Evolutionary conservation across 2,329 filamentous ascomycete species (phyloP).

Genomic region (Aspergillus hiratsukae): DNA sequence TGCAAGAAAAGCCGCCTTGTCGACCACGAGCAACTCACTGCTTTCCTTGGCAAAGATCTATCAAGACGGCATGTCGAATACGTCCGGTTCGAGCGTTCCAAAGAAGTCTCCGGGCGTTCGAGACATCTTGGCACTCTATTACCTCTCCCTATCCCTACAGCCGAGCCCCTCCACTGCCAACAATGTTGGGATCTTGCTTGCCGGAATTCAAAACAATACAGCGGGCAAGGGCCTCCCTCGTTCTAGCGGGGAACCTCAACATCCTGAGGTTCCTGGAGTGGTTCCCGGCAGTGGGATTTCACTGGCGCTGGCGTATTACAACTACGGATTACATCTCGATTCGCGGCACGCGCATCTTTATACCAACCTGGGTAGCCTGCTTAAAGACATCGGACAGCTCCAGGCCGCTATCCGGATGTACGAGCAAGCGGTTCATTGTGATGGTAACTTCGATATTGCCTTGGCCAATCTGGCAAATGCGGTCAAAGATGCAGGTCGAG

Average conservation of each 20-base stretch:
- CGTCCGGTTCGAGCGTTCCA: slow-evolving; percentile 52
- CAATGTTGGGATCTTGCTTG: slow-evolving; percentile 95
- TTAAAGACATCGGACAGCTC: slow-evolving; percentile 94
- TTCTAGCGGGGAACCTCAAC: slow-evolving; percentile 34
- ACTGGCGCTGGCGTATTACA: slow-evolving; percentile 87
- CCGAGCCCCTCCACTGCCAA: slow-evolving; percentile 97
- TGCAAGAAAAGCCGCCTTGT: slow-evolving; percentile 73
- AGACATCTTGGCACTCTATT: slow-evolving; percentile 92
- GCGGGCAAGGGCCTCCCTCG: slow-evolving; percentile 37
- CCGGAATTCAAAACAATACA: slow-evolving; percentile 74
- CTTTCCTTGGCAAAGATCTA: slow-evolving; percentile 96
- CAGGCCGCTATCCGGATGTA: slow-evolving; percentile 95
- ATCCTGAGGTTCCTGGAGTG: slow-evolving; percentile 67
- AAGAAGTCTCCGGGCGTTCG: slow-evolving; percentile 71
- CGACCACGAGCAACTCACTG: slow-evolving; percentile 92
- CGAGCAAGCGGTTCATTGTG: slow-evolving; percentile 85
- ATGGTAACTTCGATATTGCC: slow-evolving; percentile 94
- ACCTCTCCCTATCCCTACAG: slow-evolving; percentile 87
- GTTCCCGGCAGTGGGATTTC: slow-evolving; percentile 80
- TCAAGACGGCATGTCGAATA: slow-evolving; percentile 87
- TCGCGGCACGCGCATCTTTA: slow-evolving; percentile 90
- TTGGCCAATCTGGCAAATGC: slow-evolving; percentile 95
- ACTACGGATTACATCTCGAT: slow-evolving; percentile 86
- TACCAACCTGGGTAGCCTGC: slow-evolving; percentile 88
- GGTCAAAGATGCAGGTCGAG: slow-evolving; percentile 90